Evolutionary conservation across 2,329 filamentous ascomycete genomes (phyloP).

Genomic region (Ophiosphaerella narmari): DNA sequence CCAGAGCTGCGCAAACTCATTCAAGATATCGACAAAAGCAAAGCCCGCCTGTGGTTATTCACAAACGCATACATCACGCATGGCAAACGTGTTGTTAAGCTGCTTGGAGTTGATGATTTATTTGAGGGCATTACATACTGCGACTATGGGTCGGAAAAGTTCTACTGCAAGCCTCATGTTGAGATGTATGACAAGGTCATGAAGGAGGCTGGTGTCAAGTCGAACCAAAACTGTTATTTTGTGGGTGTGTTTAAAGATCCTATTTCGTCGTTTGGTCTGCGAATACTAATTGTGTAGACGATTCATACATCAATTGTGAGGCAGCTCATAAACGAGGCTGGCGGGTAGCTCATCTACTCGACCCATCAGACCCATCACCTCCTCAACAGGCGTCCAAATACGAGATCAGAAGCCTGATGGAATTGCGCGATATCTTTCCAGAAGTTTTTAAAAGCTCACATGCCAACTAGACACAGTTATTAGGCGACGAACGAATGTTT

Average conservation of each 20-base stretch:
- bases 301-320: slow-evolving; percentile 81
- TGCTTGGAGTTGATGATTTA: slow-evolving; percentile 81
- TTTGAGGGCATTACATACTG: slow-evolving; percentile 97
- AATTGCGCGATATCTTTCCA: slow-evolving; percentile 77
- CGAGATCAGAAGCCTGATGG: slow-evolving; percentile 75
- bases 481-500: not conserved
- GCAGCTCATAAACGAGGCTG: slow-evolving; percentile 81
- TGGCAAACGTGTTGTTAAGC: slow-evolving; percentile 76
- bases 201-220: slow-evolving; percentile 74
- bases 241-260: slow-evolving; percentile 67
- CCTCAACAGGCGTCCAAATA: slow-evolving; percentile 68
- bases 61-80: slow-evolving; percentile 96
- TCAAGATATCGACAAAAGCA: slow-evolving; percentile 78
- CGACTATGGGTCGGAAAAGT: slow-evolving; percentile 74
- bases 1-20: slow-evolving; percentile 75
- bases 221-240: slow-evolving; percentile 80
- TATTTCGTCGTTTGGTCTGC: not conserved
- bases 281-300: slow-evolving; percentile 63
- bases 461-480: not conserved
- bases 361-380: slow-evolving; percentile 71
- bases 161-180: slow-evolving; percentile 85
- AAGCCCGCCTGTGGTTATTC: slow-evolving; percentile 90
- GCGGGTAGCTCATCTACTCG: slow-evolving; percentile 84
- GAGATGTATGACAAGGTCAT: slow-evolving; percentile 90
- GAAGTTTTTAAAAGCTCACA: slow-evolving; percentile 74